Evolutionary conservation across 306 rosid genomes (phyloP), one percentile per base, ranked within the genome.

Genomic region (Rosa chinensis): DNA sequence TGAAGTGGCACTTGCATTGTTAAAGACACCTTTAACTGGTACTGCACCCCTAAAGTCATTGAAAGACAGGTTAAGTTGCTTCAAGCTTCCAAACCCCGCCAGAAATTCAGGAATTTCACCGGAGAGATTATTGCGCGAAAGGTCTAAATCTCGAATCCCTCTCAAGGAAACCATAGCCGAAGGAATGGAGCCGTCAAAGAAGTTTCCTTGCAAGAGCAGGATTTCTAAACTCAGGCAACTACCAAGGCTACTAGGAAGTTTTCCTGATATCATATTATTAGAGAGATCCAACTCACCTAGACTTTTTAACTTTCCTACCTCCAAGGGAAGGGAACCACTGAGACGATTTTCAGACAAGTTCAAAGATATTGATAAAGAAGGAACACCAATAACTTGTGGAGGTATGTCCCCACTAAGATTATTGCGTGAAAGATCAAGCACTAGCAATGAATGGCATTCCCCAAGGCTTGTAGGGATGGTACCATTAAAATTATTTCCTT

Each of bases 401-500:
- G 77, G 77, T 4, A 73, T 73, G 43, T 58, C 0, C 1, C 11
- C 77, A 7, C 1, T 6, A 8, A 73, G 7, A 1, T 52, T 53
- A 37, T 73, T 73, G 13, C 55, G 10, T 3, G 66, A 73, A 37
- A 73, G 37, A 52, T 73, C 64, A 12, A 73, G 6, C 2, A 17
- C 0, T 11, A 32, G 6, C 63, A 73, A 42, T 0, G 48, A 32
- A 0, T 3, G 77, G 11, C 64, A 52, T 17, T 53, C 2, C n/a
- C 49, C 66, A 4, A 73, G 48, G 37, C 6, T 52, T 50, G 37
- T 18, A 37, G 77, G 77, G 35, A 73, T 73, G 77, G 13, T n/a
- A 10, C 49, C 66, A 11, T 8, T 43, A 2, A 53, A 55, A 11
- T 20, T 5, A 53, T 73, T 53, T 32, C 62, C 32, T 32, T 52